Base-by-base conservation (phyloP, 2,329 filamentous ascomycete genomes). In the Cordyceps militaris region DNA sequence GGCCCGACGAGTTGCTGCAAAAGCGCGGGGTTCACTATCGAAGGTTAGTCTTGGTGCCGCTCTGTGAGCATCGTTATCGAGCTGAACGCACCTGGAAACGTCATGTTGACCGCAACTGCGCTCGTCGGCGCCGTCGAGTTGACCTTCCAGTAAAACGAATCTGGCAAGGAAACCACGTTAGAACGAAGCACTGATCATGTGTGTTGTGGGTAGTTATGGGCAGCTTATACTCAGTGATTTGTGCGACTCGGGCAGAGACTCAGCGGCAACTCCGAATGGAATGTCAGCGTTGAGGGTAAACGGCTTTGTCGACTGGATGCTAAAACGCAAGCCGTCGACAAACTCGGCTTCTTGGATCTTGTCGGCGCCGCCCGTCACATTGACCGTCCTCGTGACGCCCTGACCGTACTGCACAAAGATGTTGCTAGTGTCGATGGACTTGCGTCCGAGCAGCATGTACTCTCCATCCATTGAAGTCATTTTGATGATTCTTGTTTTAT, bases 361-460 rank as follows among this genome's bases (percentile, higher is more conserved):
- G 11, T 62, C 14, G 3, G 48, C 63, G 2, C 66, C 66, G 10
- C 60, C 63, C 6, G 66, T 68, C 16, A 69, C 47, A 50, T 66
- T 68, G 10, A 66, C 66, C 2, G 67, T 70, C 10, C 66, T 61
- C 1, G 66, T 67, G 9, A 62, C 66, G 1, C 68, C 67, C 42
- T 67, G 63, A 1, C 69, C 68, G 53, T 69, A 70, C 32, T 70
- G 68, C n/a, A 70, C 61, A 57, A 70, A 70, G 16, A 69, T 66
- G 40, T 70, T 69, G 7, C 62, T 57, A 2, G 52, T 61, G 48
- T 71, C 69, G 6, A 59, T 56, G 0, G 62, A 65, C 30, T 63
- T 62, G 23, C 68, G 61, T 4, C 67, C 69, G 9, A 71, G 60
- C 4, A 70, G 64, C 59, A 67, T 63, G 44, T 68, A 69, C 47